A percentile compares a stretch with the other conserved stretches of the same genome.
Conservation (phyloP, 805 yeast species). For the Candida odintsovae region DNA sequence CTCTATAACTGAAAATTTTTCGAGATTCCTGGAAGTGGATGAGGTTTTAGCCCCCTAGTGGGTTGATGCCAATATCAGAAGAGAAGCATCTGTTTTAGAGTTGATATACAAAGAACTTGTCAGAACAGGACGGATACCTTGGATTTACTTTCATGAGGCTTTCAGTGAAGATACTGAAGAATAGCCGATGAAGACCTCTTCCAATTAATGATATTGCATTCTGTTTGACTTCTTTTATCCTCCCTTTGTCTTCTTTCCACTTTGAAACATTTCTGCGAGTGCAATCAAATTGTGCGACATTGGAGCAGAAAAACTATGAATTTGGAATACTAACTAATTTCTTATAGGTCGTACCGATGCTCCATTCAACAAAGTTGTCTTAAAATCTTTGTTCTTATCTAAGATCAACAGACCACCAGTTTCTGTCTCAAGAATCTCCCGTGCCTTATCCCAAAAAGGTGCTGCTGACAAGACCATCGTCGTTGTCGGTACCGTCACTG, state of each 20-base stretch:
- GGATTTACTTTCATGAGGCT: neutral
- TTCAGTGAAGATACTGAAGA: slow-evolving; percentile 22
- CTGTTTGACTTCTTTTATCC: slow-evolving; percentile 3
- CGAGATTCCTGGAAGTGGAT: neutral
- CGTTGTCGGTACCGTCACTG: slow-evolving; percentile 99
- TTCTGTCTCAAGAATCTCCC: slow-evolving; percentile 85
- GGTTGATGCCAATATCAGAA: neutral
- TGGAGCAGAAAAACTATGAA: slow-evolving; percentile 43
- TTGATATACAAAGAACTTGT: slow-evolving; percentile 2
- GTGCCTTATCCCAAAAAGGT: slow-evolving; percentile 78
- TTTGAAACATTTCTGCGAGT: slow-evolving; percentile 30
- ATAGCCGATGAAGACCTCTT: slow-evolving; percentile 7
- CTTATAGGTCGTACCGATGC: slow-evolving; percentile 92
- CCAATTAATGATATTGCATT: slow-evolving; percentile 4
- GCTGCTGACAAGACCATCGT: slow-evolving; percentile 89
- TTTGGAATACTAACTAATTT: slow-evolving; percentile 30
- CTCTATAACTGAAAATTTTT: neutral
- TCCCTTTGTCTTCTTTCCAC: slow-evolving; percentile 1
- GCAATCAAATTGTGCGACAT: slow-evolving; percentile 31
- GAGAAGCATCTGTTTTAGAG: slow-evolving; percentile 1
- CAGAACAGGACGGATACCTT: neutral
- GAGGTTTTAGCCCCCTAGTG: neutral
- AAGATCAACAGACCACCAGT: slow-evolving; percentile 99
- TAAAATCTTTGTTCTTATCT: slow-evolving; percentile 91
- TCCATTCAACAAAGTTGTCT: slow-evolving; percentile 96